Evolutionary conservation across 768 basidiomycete species (phyloP).

Genomic region (Tephrocybe sp.): DNA sequence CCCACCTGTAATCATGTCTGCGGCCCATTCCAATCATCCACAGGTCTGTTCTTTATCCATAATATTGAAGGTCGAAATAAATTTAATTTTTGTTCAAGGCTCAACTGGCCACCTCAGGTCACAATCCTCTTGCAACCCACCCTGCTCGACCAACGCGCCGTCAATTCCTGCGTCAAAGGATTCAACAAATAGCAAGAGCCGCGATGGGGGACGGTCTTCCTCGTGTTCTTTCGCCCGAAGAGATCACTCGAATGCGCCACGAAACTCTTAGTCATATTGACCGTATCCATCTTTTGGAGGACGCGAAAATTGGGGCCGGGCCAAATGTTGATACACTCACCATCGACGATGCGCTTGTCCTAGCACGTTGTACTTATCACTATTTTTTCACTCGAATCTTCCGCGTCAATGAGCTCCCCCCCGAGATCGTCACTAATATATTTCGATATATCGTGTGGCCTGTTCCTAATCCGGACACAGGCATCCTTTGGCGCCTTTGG

Average conservation of each 20-base stretch:
- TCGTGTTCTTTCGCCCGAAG: slow-evolving; percentile 16
- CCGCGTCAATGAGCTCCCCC: slow-evolving; percentile 61
- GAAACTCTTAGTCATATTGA: slow-evolving; percentile 18
- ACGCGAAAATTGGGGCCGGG: background rate
- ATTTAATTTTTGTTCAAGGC: background rate
- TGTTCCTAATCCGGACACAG: slow-evolving; percentile 30
- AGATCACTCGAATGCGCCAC: slow-evolving; percentile 11
- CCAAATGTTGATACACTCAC: background rate
- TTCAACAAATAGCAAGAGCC: slow-evolving; percentile 1
- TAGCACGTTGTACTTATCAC: slow-evolving; percentile 33
- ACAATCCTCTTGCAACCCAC: background rate
- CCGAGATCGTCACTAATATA: slow-evolving; percentile 65
- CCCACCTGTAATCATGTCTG: background rate
- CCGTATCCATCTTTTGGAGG: slow-evolving; percentile 16
- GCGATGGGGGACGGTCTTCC: slow-evolving; percentile 20
- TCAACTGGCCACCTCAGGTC: background rate
- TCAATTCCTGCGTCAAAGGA: slow-evolving; percentile 1
- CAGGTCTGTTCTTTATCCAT: background rate
- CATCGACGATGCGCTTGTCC: slow-evolving; percentile 29
- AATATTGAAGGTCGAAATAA: background rate
- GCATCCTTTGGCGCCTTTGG: slow-evolving; percentile 40
- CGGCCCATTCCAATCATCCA: background rate
- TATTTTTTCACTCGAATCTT: slow-evolving; percentile 40
- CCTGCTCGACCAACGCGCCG: slow-evolving; percentile 1
- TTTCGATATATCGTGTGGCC: slow-evolving; percentile 63